Evolutionary conservation across 31 red algal genomes (phyloP).

Genomic region (Odonthalia washingtoniensis): DNA sequence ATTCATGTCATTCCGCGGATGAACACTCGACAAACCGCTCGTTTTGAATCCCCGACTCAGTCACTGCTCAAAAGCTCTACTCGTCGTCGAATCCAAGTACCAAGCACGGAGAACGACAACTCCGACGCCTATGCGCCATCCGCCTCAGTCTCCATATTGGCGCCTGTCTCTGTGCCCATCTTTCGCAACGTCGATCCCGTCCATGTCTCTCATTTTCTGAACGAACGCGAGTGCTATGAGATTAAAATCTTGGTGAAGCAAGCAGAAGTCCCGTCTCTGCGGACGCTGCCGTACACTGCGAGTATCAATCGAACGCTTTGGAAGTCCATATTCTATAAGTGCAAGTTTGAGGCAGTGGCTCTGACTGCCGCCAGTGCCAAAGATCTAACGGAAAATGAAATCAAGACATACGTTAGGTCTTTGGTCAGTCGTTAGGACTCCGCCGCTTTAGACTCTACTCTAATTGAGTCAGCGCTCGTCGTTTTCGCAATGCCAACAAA

Average conservation of each 20-base stretch:
- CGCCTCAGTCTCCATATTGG: too few species aligned
- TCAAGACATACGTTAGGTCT: background rate
- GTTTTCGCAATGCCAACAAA: slow-evolving; percentile 18
- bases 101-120: too few species aligned
- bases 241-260: background rate
- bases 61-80: too few species aligned
- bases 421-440: background rate
- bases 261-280: slow-evolving; percentile 6
- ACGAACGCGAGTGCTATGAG: slow-evolving; percentile 21
- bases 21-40: too few species aligned
- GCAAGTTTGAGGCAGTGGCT: background rate
- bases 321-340: background rate
- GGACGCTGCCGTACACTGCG: background rate
- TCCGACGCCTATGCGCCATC: too few species aligned
- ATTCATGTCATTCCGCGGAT: too few species aligned
- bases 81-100: too few species aligned
- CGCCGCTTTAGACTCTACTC: background rate
- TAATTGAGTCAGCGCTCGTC: background rate
- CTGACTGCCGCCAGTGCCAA: background rate
- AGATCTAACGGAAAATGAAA: background rate
- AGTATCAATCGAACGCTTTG: background rate
- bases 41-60: too few species aligned
- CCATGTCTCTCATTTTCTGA: too few species aligned
- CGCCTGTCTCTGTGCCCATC: too few species aligned
- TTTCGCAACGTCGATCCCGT: too few species aligned